Percentiles rank a stretch among this genome's conserved stretches.
These are phyloP conservation scores for Gnetum montanum DNA, from an alignment of 75 land plant genomes.

Conservation along the genomic window DNA sequence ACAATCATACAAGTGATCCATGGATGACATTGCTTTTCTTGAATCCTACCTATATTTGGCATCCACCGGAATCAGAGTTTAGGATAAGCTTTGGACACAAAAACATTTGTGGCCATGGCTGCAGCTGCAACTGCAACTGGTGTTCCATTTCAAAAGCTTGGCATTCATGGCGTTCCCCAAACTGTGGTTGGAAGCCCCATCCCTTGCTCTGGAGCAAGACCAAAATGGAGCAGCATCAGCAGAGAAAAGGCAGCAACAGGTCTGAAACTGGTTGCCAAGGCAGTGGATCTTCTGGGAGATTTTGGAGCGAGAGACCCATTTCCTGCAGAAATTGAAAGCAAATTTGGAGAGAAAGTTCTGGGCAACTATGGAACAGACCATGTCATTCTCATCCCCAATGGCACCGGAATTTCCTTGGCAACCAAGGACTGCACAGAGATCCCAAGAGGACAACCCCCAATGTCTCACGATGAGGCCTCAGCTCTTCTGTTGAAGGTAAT, in stretches of 20 bases:
- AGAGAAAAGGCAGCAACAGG: neutral
- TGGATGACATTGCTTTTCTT: no score
- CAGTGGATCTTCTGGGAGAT: slow-evolving; percentile 38
- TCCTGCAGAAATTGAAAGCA: slow-evolving; percentile 76
- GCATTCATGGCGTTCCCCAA: no score
- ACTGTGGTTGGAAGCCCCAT: no score
- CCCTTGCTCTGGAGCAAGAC: no score
- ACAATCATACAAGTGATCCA: no score
- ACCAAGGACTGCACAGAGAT: slow-evolving; percentile 34
- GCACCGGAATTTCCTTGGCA: slow-evolving; percentile 50
- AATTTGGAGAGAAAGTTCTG: slow-evolving; percentile 66
- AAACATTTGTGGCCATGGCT: no score
- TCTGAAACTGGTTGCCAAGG: slow-evolving; percentile 4
- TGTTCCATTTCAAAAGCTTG: no score
- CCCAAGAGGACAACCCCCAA: slow-evolving; percentile 25
- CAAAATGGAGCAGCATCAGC: neutral
- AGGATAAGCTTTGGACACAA: no score
- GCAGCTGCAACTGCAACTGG: no score
- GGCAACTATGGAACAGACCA: slow-evolving; percentile 65
- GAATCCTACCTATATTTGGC: no score
- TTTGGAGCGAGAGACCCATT: slow-evolving; percentile 81
- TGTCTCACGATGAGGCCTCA: slow-evolving; percentile 49
- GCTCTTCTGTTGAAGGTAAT: slow-evolving; percentile 60
- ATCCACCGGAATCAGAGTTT: no score
- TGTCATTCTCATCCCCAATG: slow-evolving; percentile 55